Percentiles rank a stretch among this genome's conserved stretches.
Evolutionary conservation across 805 yeast genomes (phyloP).

Genomic region (Saccharomycopsis oosterbeekiorum): DNA sequence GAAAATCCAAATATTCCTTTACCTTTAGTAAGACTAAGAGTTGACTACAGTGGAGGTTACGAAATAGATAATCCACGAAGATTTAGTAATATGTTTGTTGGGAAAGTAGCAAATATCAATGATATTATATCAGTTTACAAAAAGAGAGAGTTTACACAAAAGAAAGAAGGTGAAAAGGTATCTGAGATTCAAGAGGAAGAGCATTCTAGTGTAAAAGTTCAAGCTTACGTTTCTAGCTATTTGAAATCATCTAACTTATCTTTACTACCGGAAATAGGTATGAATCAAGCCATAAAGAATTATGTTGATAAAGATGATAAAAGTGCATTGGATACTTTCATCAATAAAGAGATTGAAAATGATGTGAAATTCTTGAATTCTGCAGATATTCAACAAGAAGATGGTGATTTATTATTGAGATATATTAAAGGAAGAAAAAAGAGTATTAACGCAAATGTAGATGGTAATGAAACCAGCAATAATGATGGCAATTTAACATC

Average conservation of each 20-base stretch:
- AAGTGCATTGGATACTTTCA: constrained; percentile 52
- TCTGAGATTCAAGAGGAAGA: constrained; percentile 27
- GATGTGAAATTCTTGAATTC: constrained; percentile 41
- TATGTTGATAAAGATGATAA: constrained; percentile 82
- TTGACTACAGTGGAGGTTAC: constrained; percentile 83
- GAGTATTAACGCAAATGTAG: neutral
- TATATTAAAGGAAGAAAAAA: constrained; percentile 4
- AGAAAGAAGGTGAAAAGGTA: constrained; percentile 12
- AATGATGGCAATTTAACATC: neutral
- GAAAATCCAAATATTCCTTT: constrained; percentile 35
- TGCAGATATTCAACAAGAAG: constrained; percentile 10
- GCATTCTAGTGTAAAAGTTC: constrained; percentile 38
- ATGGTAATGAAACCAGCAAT: neutral
- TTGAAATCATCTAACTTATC: constrained; percentile 54
- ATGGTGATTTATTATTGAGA: constrained; percentile 2
- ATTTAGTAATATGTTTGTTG: constrained; percentile 84
- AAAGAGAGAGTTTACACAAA: constrained; percentile 29
- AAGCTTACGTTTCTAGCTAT: constrained; percentile 51
- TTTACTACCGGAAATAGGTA: constrained; percentile 64
- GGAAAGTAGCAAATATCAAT: constrained; percentile 82
- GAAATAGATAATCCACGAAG: constrained; percentile 87
- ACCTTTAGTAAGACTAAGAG: constrained; percentile 74
- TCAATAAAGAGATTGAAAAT: constrained; percentile 43
- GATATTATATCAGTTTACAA: constrained; percentile 69
- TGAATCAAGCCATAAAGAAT: constrained; percentile 60